Percentiles rank a stretch among this genome's conserved stretches.
Conservation (phyloP, 1,139 yeast species). For the Schizosaccharomyces versatilis region DNA sequence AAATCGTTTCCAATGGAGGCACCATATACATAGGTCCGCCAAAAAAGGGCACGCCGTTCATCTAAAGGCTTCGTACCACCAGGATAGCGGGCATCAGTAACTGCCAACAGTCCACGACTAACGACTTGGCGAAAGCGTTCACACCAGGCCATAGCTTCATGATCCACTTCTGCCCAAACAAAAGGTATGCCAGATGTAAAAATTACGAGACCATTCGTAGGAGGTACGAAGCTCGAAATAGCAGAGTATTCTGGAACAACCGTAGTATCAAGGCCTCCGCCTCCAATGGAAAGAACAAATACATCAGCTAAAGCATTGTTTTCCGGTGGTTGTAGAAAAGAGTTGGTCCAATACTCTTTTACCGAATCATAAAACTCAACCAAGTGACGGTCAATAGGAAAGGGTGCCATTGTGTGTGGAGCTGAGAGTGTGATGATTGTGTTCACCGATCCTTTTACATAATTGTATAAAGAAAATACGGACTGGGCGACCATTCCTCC, state of each 20-base stretch:
- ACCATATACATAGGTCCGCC: constrained; percentile 15
- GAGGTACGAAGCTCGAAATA: constrained; percentile 49
- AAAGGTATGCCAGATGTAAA: constrained; percentile 70
- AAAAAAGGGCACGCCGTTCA: constrained; percentile 37
- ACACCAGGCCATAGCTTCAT: constrained; percentile 94
- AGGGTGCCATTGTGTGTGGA: constrained; percentile 84
- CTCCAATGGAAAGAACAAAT: constrained; percentile 48
- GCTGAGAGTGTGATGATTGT: constrained; percentile 74
- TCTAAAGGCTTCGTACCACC: constrained; percentile 26
- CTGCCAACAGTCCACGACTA: constrained; percentile 36
- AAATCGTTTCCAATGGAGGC: neutral
- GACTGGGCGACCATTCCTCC: constrained; percentile 84
- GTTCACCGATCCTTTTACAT: constrained; percentile 46
- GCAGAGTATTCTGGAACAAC: constrained; percentile 88
- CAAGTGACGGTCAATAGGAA: constrained; percentile 85
- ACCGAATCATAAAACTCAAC: constrained; percentile 49
- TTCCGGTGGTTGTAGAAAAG: constrained; percentile 20
- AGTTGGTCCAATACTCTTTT: constrained; percentile 62
- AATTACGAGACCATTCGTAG: constrained; percentile 56
- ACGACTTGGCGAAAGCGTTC: constrained; percentile 53
- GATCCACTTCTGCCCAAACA: constrained; percentile 92
- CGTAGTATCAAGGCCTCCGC: constrained; percentile 63
- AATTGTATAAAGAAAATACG: constrained; percentile 59
- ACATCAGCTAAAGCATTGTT: constrained; percentile 18
- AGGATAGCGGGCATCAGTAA: constrained; percentile 20